These are phyloP conservation scores for Fraxinus quadrangulata DNA, from an alignment of 257 asterid species.

Conservation along the genomic window DNA sequence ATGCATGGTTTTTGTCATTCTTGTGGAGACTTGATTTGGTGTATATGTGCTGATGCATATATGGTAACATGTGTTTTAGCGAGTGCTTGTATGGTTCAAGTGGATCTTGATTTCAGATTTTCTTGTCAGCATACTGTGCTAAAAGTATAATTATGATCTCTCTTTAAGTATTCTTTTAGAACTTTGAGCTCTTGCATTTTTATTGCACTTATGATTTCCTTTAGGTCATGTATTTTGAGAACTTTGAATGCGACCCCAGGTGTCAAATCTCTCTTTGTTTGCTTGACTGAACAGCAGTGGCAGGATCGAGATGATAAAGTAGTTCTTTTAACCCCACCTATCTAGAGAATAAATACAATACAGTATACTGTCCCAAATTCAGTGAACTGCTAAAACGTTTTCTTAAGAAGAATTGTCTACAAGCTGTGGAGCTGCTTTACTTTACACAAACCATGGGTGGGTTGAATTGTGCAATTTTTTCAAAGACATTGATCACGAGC, in stretches of 20 bases:
- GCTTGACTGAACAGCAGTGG: constrained; percentile 85
- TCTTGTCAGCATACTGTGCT: background rate
- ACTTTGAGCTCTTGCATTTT: background rate
- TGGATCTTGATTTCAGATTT: background rate
- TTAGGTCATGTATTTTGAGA: constrained; percentile 71
- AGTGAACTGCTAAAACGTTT: too few species aligned
- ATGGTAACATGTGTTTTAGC: background rate
- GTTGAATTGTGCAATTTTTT: too few species aligned
- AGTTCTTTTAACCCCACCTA: too few species aligned
- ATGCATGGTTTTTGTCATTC: background rate
- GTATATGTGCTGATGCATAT: constrained; percentile 35
- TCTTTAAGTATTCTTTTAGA: background rate
- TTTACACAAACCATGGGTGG: too few species aligned
- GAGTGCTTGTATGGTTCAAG: background rate
- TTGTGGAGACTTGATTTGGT: background rate
- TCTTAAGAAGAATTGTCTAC: too few species aligned
- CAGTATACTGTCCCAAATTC: background rate
- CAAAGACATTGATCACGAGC: too few species aligned
- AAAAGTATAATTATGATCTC: background rate
- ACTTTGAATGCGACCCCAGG: constrained; percentile 81
- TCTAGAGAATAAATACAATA: background rate
- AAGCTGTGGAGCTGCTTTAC: too few species aligned
- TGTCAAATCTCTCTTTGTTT: constrained; percentile 61
- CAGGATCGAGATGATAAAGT: constrained; percentile 79
- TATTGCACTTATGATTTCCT: constrained; percentile 15